Conservation (phyloP, 1,284 basidiomycete genomes). For the Fomitopsis schrenkii region DNA sequence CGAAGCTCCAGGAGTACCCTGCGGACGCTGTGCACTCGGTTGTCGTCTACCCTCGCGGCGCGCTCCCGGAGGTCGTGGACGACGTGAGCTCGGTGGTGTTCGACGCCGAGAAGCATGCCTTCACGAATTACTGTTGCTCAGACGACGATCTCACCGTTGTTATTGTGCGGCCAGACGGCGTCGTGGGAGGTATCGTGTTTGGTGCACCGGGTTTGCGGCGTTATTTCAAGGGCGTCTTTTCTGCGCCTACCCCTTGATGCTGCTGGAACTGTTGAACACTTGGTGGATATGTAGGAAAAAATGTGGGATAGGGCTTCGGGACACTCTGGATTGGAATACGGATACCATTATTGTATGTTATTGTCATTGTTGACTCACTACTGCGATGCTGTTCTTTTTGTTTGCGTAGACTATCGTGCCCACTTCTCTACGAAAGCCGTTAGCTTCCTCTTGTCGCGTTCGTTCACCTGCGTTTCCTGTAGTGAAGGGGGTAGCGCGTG, state of each 20-base stretch:
- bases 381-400: background rate
- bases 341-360: background rate
- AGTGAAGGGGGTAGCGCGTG: background rate
- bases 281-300: background rate
- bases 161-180: conserved; percentile 13
- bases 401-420: conserved; percentile 2
- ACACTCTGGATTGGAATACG: background rate
- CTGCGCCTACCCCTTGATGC: background rate
- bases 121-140: background rate
- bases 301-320: background rate
- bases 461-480: conserved; percentile 15
- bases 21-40: background rate
- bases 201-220: conserved; percentile 10
- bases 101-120: background rate
- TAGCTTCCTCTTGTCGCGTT: conserved; percentile 18
- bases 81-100: background rate
- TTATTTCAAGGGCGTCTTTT: conserved; percentile 9
- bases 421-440: conserved; percentile 22
- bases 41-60: background rate
- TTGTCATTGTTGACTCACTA: background rate
- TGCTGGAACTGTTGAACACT: too few relatives aligned
- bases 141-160: background rate
- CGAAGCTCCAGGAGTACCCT: conserved; percentile 18
- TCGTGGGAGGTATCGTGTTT: conserved; percentile 16
- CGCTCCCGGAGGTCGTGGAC: background rate